Percentiles rank a stretch among this genome's conserved stretches.
Evolutionary conservation across 2,329 filamentous ascomycete species (phyloP).

Genomic region (Akanthomyces muscarius): DNA sequence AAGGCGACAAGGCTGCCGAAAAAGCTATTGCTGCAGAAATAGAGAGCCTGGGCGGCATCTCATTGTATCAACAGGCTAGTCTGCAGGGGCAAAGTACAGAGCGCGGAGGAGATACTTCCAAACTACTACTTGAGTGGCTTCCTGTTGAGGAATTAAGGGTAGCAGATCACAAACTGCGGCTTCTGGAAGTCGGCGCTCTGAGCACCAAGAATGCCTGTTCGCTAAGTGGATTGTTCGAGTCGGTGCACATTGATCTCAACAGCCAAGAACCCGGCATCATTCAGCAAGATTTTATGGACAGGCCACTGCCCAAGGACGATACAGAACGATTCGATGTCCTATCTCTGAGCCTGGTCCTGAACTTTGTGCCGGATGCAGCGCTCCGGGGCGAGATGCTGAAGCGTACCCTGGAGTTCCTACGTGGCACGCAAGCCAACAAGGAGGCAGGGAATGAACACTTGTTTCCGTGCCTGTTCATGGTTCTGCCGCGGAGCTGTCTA

Average conservation of each 20-base stretch:
- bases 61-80: conserved; percentile 63
- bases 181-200: conserved; percentile 87
- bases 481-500: conserved; percentile 83
- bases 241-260: conserved; percentile 84
- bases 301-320: conserved; percentile 63
- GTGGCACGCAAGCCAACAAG: conserved; percentile 21
- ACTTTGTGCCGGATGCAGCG: conserved; percentile 79
- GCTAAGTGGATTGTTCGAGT: conserved; percentile 62
- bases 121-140: conserved; percentile 61
- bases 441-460: conserved; percentile 24
- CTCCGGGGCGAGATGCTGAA: conserved; percentile 81
- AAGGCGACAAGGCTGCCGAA: conserved; percentile 47
- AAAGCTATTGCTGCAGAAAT: conserved; percentile 51
- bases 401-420: conserved; percentile 69
- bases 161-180: conserved; percentile 41
- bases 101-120: conserved; percentile 64
- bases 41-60: conserved; percentile 54
- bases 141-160: conserved; percentile 28
- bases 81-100: conserved; percentile 64
- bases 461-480: conserved; percentile 77
- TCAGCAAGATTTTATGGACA: conserved; percentile 91
- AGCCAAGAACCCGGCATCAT: conserved; percentile 77
- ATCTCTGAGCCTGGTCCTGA: conserved; percentile 86
- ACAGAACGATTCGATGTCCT: conserved; percentile 78
- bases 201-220: conserved; percentile 84